Evolutionary conservation across 2,329 filamentous ascomycete species (phyloP).

Genomic region (Pseudomassariella vexata): DNA sequence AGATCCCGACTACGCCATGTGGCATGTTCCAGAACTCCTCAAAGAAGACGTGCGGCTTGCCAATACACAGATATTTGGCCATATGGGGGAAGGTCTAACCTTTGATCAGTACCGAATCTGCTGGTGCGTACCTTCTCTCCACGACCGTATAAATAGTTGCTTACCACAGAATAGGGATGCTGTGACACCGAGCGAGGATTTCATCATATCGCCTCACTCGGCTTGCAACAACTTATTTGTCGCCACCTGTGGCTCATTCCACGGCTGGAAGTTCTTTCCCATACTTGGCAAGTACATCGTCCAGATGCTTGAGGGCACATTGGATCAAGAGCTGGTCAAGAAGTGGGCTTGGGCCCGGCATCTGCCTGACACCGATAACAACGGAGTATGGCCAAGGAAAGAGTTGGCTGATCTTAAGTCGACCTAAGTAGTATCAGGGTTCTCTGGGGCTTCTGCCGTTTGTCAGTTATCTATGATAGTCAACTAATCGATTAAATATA

Average conservation of each 20-base stretch:
- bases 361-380: conserved; percentile 43
- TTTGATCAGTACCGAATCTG: conserved; percentile 60
- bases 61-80: conserved; percentile 54
- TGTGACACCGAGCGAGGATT: conserved; percentile 55
- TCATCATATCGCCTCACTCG: conserved; percentile 54
- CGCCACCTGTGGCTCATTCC: conserved; percentile 60
- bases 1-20: conserved; percentile 53
- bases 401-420: conserved; percentile 48
- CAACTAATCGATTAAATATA: too few relatives aligned
- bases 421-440: too few relatives aligned
- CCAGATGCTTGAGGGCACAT: conserved; percentile 44
- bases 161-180: conserved; percentile 48
- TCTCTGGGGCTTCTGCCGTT: too few relatives aligned
- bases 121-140: conserved; percentile 42
- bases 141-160: background rate
- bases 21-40: conserved; percentile 49
- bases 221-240: conserved; percentile 49
- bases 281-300: conserved; percentile 56
- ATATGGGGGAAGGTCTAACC: conserved; percentile 48
- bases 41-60: conserved; percentile 54
- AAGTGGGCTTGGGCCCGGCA: conserved; percentile 58
- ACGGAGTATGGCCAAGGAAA: conserved; percentile 49
- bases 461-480: too few relatives aligned
- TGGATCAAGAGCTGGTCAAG: conserved; percentile 34
- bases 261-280: conserved; percentile 64